phyloP scores from a whole-genome alignment of 768 basidiomycete species.

The Lactarius vividus region DNA sequence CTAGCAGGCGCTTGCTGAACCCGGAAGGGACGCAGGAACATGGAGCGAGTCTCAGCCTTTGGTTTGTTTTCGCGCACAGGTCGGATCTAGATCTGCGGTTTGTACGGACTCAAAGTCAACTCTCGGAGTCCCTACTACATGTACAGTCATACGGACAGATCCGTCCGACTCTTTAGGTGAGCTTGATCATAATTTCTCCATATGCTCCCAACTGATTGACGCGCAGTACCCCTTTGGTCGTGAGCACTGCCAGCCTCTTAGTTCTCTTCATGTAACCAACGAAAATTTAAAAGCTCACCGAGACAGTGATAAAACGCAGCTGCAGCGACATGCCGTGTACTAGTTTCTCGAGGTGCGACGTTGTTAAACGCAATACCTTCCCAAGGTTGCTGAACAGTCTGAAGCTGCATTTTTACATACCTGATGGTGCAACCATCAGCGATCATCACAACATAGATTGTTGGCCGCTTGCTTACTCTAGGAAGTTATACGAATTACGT shows the following conservation, averaged over 20 bases:
- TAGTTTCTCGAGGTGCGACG: conserved; percentile 62
- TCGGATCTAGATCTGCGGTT: conserved; percentile 3
- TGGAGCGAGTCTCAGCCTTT: conserved; percentile 2
- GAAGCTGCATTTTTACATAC: conserved; percentile 75
- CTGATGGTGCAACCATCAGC: conserved; percentile 37
- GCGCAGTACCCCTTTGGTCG: conserved; percentile 67
- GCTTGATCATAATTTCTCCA: conserved; percentile 46
- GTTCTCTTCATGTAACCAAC: not conserved
- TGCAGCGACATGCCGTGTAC: conserved; percentile 74
- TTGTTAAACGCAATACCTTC: conserved; percentile 57
- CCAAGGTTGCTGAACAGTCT: conserved; percentile 49
- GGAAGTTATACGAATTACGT: conserved; percentile 73
- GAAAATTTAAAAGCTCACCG: conserved; percentile 42
- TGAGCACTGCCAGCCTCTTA: conserved; percentile 50
- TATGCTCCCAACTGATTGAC: conserved; percentile 63
- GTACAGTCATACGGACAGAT: not conserved
- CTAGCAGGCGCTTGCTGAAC: not conserved
- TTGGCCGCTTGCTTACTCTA: conserved; percentile 55
- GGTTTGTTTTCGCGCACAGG: conserved; percentile 17
- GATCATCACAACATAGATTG: not conserved
- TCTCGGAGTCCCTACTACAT: conserved; percentile 9
- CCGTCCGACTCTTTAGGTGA: conserved; percentile 32
- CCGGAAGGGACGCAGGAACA: not conserved
- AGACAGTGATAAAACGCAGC: conserved; percentile 85
- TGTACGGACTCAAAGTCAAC: conserved; percentile 19